Conservation (phyloP, 2,329 filamentous ascomycete genomes). For the Colletotrichum spinosum region DNA sequence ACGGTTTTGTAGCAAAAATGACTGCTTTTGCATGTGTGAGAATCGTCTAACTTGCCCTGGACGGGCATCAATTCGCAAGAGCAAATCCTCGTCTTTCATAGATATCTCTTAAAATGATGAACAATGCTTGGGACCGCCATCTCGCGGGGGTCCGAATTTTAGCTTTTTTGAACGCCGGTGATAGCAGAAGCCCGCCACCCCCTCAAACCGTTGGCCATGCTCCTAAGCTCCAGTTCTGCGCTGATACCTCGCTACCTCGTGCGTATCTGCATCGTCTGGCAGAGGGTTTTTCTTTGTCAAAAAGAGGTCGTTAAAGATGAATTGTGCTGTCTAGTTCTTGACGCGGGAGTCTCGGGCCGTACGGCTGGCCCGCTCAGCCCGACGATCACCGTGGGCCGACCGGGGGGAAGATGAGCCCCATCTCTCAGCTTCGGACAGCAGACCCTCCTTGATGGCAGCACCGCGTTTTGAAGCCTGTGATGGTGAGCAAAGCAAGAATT, state of each 20-base stretch:
- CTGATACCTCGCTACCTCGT: background rate
- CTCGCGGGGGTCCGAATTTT: background rate
- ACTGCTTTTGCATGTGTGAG: too few species aligned
- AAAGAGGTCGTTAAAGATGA: background rate
- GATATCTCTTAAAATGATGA: background rate
- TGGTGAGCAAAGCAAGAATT: background rate
- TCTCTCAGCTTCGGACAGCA: constrained; percentile 34
- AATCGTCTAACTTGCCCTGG: too few species aligned
- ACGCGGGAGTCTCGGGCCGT: constrained; percentile 30
- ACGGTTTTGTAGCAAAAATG: background rate
- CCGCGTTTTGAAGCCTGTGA: constrained; percentile 35
- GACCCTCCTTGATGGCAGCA: constrained; percentile 35
- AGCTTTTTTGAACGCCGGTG: background rate
- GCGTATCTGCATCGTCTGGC: background rate
- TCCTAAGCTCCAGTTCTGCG: background rate
- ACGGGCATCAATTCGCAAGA: background rate
- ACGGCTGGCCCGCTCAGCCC: constrained; percentile 31
- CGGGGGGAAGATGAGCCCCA: constrained; percentile 33
- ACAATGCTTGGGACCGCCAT: background rate
- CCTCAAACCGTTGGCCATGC: background rate
- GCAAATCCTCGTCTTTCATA: background rate
- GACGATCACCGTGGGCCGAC: constrained; percentile 32
- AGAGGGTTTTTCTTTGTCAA: background rate
- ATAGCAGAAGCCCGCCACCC: background rate
- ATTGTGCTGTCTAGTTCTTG: constrained; percentile 25